Evolutionary conservation across 495 filamentous ascomycete species (phyloP).

Genomic region (Penicillium manginii): DNA sequence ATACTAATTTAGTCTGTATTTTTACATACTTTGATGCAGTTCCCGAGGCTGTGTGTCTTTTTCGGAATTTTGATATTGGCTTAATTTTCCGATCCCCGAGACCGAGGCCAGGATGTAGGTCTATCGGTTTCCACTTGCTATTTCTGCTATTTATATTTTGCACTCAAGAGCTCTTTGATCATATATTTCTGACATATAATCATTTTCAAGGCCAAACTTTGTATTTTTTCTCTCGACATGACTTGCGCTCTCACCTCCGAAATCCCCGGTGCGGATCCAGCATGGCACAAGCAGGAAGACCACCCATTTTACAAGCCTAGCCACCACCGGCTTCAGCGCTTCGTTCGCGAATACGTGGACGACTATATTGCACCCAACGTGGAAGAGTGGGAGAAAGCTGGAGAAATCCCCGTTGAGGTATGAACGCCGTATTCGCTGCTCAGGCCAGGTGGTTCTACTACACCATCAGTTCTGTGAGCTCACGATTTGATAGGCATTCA

Average conservation of each 20-base stretch:
- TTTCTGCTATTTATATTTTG: neutral
- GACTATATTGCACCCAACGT: slow-evolving; percentile 65
- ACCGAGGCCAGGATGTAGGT: neutral
- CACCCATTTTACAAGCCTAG: slow-evolving; percentile 69
- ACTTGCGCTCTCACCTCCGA: slow-evolving; percentile 15
- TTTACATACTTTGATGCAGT: neutral
- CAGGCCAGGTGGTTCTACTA: neutral
- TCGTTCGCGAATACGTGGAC: slow-evolving; percentile 68
- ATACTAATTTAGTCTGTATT: neutral
- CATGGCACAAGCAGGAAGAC: slow-evolving; percentile 15
- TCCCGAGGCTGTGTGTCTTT: neutral
- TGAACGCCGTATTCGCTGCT: neutral
- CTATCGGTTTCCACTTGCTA: neutral
- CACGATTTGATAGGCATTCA: slow-evolving; percentile 16
- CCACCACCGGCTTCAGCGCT: slow-evolving; percentile 64
- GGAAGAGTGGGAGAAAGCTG: slow-evolving; percentile 58
- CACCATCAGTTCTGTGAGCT: neutral
- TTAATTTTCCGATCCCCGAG: neutral
- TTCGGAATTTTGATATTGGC: neutral
- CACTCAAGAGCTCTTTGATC: neutral
- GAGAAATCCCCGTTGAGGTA: slow-evolving; percentile 12
- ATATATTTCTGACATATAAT: neutral
- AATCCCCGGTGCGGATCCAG: slow-evolving; percentile 19
- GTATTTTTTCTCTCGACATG: slow-evolving; percentile 1
- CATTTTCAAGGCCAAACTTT: neutral